Conservation (phyloP, 306 rosid species). For the Cicer chorassanicum region DNA sequence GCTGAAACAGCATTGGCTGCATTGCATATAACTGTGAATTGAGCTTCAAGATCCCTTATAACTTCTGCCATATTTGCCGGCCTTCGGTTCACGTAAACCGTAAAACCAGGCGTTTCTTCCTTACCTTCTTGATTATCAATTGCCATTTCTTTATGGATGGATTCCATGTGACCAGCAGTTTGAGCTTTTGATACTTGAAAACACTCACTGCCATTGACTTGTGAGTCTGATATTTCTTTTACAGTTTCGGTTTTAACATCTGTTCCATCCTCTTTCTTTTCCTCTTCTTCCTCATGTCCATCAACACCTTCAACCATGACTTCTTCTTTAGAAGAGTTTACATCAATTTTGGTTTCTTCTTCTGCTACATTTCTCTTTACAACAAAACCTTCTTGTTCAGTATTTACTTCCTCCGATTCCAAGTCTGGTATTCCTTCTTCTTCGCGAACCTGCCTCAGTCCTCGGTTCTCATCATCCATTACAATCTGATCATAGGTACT, state of each 20-base stretch:
- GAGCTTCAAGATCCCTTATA: constrained; percentile 76
- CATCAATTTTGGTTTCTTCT: constrained; percentile 52
- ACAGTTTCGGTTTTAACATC: constrained; percentile 49
- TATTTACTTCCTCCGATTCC: constrained; percentile 79
- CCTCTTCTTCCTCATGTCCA: constrained; percentile 54
- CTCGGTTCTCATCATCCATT: constrained; percentile 72
- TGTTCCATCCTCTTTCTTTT: constrained; percentile 44
- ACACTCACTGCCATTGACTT: constrained; percentile 46
- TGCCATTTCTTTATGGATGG: constrained; percentile 56
- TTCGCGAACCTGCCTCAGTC: constrained; percentile 75
- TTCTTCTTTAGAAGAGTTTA: constrained; percentile 58
- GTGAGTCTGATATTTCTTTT: constrained; percentile 45
- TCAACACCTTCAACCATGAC: constrained; percentile 69
- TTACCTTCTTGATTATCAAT: constrained; percentile 53
- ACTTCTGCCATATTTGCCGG: constrained; percentile 90
- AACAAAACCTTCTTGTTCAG: constrained; percentile 58
- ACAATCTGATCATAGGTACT: constrained; percentile 55
- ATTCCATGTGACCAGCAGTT: constrained; percentile 54
- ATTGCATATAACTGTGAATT: constrained; percentile 67
- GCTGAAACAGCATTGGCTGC: constrained; percentile 78
- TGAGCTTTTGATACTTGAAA: constrained; percentile 63
- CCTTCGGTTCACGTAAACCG: constrained; percentile 77
- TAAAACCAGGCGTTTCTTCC: constrained; percentile 81
- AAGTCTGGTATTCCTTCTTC: constrained; percentile 93
- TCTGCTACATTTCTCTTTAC: constrained; percentile 51